Percentiles rank a stretch among this genome's conserved stretches.
Evolutionary conservation across 1,284 basidiomycete genomes (phyloP).

Genomic region (Cutaneotrichosporon dermatis): DNA sequence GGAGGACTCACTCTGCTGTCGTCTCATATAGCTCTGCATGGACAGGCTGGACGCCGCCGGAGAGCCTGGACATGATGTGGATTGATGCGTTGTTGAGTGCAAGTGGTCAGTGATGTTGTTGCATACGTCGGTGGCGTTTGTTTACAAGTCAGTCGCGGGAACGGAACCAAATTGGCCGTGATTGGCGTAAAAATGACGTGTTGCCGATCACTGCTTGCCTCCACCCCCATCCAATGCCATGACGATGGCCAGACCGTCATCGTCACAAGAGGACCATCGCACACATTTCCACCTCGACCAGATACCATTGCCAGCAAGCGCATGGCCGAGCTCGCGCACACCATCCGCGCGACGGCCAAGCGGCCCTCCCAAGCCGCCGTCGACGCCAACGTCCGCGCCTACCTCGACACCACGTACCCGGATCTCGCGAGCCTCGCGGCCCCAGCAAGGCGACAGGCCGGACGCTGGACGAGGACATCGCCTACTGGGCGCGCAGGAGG

Average conservation of each 20-base stretch:
- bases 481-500: constrained; percentile 32
- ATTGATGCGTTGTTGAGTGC: constrained; percentile 53
- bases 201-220: too few relatives aligned
- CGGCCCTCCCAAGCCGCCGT: constrained; percentile 12
- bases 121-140: constrained; percentile 78
- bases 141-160: too few relatives aligned
- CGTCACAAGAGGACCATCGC: too few relatives aligned
- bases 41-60: neutral
- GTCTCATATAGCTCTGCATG: constrained; percentile 1
- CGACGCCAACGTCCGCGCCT: constrained; percentile 20
- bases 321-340: constrained; percentile 5
- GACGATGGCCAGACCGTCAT: too few relatives aligned
- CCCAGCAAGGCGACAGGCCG: constrained; percentile 2
- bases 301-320: neutral
- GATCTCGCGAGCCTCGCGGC: constrained; percentile 26
- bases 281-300: too few relatives aligned
- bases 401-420: constrained; percentile 33
- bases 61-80: constrained; percentile 23
- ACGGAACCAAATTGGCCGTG: too few relatives aligned
- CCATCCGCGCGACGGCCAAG: constrained; percentile 12
- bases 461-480: constrained; percentile 33
- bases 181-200: too few relatives aligned
- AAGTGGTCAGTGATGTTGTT: constrained; percentile 57
- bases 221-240: too few relatives aligned
- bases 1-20: neutral